Base-by-base conservation (phyloP, 1,284 basidiomycete species). In the Filobasidium uniguttulatum region DNA sequence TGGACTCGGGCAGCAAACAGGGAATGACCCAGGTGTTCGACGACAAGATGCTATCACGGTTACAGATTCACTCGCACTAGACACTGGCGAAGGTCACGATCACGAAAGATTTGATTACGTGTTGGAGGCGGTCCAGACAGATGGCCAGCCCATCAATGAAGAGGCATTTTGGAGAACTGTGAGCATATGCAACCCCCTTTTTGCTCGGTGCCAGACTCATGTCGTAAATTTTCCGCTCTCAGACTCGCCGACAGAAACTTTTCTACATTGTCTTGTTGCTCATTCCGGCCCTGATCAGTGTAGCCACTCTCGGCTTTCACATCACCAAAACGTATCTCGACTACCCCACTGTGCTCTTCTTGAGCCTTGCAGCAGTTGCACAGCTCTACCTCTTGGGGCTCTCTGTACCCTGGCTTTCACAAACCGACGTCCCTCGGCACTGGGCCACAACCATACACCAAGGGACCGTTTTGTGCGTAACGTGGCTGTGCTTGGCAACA, bases 21-120 rank as follows among this genome's bases (percentile, higher is more conserved):
- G 34, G 19, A 26, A 23, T 1, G 33, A 28, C 14, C 12, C 12
- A 8, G 12, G 19, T 12, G 36, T 12, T 10, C 12, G 19, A 14
- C 10, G 19, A 10, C 10, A 38, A 19, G 19, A 38, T 8, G 19
- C 9, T 10, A 9, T 12, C 12, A 19, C 9, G 36, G 10, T 20
- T 20, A 20, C 55, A 0, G 64, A 69, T n/a, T 9, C 9, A 10
- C 10, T 10, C 10, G 31, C 9, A n/a, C 31, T 33, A 3, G 56
- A 61, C 46, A 20, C 38, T 14, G 49, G 46, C 31, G 48, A 53
- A 12, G 55, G 49, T 2, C 46, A 44, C 22, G 56, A 56, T 12
- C 68, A 62, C 26, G 87, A 90, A 62, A 79, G 85, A 3, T 89
- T 88, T 63, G 79, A 88, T 57, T 77, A 89, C 30, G 76, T 79